These are phyloP conservation scores for Aspergillus hortae DNA, from an alignment of 2,329 filamentous ascomycete genomes.

Conservation along the genomic window DNA sequence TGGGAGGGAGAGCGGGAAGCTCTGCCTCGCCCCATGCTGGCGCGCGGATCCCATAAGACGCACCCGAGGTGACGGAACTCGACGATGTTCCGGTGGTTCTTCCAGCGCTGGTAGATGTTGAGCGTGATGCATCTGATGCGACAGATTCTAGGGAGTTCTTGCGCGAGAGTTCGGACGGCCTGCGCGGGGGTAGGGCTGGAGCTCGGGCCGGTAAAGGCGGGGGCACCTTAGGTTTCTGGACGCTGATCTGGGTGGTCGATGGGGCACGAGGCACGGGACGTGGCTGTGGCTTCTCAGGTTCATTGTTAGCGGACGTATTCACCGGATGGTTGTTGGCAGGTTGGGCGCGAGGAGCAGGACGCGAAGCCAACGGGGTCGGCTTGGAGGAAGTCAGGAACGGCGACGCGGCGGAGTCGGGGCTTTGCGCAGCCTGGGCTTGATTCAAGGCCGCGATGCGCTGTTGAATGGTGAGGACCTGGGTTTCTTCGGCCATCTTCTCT, in stretches of 20 bases:
- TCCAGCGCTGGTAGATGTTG: slow-evolving; percentile 41
- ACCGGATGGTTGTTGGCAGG: slow-evolving; percentile 35
- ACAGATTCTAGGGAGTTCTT: slow-evolving; percentile 49
- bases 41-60: slow-evolving; percentile 45
- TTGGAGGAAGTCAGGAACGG: slow-evolving; percentile 20
- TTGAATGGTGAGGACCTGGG: slow-evolving; percentile 42
- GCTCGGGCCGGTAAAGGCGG: slow-evolving; percentile 46
- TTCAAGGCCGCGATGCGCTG: slow-evolving; percentile 46
- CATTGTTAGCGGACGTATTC: slow-evolving; percentile 22
- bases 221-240: slow-evolving; percentile 30
- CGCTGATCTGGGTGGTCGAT: slow-evolving; percentile 16
- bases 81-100: slow-evolving; percentile 32
- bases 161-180: slow-evolving; percentile 34
- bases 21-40: slow-evolving; percentile 56
- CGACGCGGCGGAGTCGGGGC: slow-evolving; percentile 26
- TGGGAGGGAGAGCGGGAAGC: slow-evolving; percentile 54
- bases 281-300: slow-evolving; percentile 14
- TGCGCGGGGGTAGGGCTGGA: slow-evolving; percentile 49
- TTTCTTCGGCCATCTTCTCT: slow-evolving; percentile 38
- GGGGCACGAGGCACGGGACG: slow-evolving; percentile 24
- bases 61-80: slow-evolving; percentile 25
- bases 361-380: slow-evolving; percentile 20
- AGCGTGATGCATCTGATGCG: slow-evolving; percentile 51
- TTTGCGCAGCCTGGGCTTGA: slow-evolving; percentile 38
- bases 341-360: slow-evolving; percentile 27